Evolutionary conservation across 2,329 filamentous ascomycete genomes (phyloP).

Genomic region (Trichoderma brevicompactum): DNA sequence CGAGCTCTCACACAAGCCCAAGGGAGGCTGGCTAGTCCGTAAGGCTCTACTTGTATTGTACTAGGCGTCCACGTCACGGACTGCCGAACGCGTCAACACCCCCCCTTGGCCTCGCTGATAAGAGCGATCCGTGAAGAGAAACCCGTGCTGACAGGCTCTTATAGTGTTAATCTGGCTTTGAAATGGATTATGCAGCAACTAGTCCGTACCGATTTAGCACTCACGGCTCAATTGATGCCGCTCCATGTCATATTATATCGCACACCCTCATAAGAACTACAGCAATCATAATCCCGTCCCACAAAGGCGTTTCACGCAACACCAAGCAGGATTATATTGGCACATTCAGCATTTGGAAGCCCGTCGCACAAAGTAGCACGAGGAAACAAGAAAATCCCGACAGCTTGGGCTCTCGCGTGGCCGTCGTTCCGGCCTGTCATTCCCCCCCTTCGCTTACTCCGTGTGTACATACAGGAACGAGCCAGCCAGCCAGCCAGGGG

Average conservation of each 20-base stretch:
- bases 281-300: no score
- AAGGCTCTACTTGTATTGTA: not conserved
- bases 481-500: not conserved
- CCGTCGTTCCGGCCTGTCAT: not conserved
- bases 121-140: not conserved
- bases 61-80: not conserved
- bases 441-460: no score
- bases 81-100: not conserved
- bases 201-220: no score
- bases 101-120: not conserved
- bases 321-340: conserved; percentile 4
- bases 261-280: no score
- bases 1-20: not conserved
- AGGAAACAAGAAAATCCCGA: not conserved
- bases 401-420: not conserved
- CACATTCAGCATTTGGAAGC: not conserved
- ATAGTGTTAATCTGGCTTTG: no score
- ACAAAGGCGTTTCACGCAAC: not conserved
- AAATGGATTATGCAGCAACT: no score
- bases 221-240: no score
- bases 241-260: no score
- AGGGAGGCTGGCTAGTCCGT: not conserved
- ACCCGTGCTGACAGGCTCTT: no score
- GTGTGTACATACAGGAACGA: no score
- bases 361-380: not conserved